These are phyloP conservation scores for Aaosphaeria pasadenensis DNA, from an alignment of 2,329 filamentous ascomycete species.

Conservation along the genomic window DNA sequence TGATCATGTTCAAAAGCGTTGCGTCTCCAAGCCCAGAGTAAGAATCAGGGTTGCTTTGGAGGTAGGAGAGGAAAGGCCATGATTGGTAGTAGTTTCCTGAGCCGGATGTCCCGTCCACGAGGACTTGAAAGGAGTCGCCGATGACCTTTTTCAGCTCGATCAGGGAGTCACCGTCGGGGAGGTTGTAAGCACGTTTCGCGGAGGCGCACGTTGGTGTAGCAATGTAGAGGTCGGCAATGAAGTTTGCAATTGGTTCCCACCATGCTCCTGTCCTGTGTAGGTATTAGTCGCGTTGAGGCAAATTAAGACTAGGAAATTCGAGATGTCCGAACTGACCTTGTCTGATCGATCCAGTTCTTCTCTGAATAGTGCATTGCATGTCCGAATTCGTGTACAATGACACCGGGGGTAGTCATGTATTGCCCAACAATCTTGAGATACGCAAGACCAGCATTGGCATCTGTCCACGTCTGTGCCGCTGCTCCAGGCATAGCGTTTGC, in stretches of 20 bases:
- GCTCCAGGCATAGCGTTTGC: conserved; percentile 31
- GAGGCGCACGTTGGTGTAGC: conserved; percentile 45
- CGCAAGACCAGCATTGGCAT: conserved; percentile 38
- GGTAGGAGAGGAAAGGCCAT: conserved; percentile 51
- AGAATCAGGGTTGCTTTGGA: conserved; percentile 49
- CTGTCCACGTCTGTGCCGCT: conserved; percentile 28
- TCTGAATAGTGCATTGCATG: conserved; percentile 48
- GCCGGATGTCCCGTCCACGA: conserved; percentile 45
- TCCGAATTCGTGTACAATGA: conserved; percentile 52
- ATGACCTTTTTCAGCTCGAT: conserved; percentile 42
- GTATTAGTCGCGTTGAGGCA: not conserved
- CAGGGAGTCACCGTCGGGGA: not conserved
- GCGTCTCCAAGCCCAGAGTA: conserved; percentile 23
- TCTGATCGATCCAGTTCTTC: conserved; percentile 40
- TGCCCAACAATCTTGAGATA: conserved; percentile 44
- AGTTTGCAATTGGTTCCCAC: conserved; percentile 53
- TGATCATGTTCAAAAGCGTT: conserved; percentile 27
- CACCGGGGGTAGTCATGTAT: conserved; percentile 38
- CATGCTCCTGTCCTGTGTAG: conserved; percentile 43
- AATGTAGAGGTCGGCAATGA: conserved; percentile 49
- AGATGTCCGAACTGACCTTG: conserved; percentile 2
- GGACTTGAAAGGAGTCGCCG: conserved; percentile 46
- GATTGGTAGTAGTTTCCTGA: conserved; percentile 52
- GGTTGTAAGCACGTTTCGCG: conserved; percentile 36
- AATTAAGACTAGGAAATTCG: not conserved